Percentiles rank a stretch among this genome's conserved stretches.
These are phyloP conservation scores for Stephanodiscus triporus DNA, from an alignment of 108 stramenopile genomes.

Conservation along the genomic window DNA sequence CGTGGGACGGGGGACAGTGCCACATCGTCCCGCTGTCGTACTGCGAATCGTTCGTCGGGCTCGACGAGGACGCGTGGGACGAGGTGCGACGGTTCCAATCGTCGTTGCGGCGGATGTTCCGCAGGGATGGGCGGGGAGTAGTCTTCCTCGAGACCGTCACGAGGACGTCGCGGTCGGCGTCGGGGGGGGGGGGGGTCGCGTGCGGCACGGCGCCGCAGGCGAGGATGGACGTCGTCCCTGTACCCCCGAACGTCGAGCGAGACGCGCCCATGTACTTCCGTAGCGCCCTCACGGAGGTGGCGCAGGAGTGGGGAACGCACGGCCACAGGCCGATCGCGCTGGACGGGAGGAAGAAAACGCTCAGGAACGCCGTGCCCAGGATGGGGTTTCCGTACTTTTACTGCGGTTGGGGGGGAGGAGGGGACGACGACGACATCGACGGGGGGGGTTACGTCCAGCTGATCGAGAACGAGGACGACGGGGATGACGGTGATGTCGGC, in stretches of 20 bases:
- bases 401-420: conserved; percentile 62
- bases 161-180: conserved; percentile 29
- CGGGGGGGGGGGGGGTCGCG: conserved; percentile 2
- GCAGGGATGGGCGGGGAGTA: conserved; percentile 51
- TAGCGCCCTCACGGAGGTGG: conserved; percentile 67
- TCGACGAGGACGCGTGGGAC: conserved; percentile 70
- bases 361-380: conserved; percentile 67
- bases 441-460: conserved; percentile 64
- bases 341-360: conserved; percentile 48
- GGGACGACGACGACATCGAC: conserved; percentile 12
- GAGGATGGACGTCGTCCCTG: conserved; percentile 68
- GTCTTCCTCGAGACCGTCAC: conserved; percentile 75
- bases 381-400: conserved; percentile 75
- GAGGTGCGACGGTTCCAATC: conserved; percentile 68
- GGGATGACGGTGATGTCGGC: conserved; percentile 17
- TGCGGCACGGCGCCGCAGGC: conserved; percentile 58
- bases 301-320: conserved; percentile 85
- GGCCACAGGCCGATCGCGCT: conserved; percentile 56
- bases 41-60: conserved; percentile 59
- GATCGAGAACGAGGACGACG: conserved; percentile 57
- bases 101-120: conserved; percentile 61
- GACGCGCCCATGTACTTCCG: conserved; percentile 81
- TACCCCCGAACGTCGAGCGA: conserved; percentile 49
- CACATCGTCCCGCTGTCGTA: conserved; percentile 47
- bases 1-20: conserved; percentile 31